Base-by-base conservation (phyloP, 176 grass and related monocot species). In the Lolium rigidum region DNA sequence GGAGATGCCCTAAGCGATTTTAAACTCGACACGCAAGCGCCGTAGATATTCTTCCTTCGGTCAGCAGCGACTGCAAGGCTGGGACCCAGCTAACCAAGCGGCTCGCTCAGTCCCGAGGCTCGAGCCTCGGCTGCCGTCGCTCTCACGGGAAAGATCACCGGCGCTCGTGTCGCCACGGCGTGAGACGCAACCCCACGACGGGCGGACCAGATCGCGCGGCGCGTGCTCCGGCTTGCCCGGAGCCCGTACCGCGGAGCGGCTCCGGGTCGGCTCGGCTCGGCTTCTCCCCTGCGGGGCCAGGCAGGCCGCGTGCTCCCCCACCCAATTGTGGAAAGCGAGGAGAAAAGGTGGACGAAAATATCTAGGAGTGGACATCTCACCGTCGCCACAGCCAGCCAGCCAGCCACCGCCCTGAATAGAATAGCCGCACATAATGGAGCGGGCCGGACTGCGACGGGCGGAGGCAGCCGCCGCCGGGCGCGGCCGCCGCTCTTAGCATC, bases 21-120 rank as follows among this genome's bases (percentile, higher is more conserved):
- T 43, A 9, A 9, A 10, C 46, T 10, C 20, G 49, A 7, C 47
- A 35, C 55, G n/a, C 44, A 35, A 2, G 26, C 77, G 1, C 10
- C 5, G 28, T 46, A 89, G 87, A 89, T 84, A 89, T 89, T 84
- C 83, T 88, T 64, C 65, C 28, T 58, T 39, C 3, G 5, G 79
- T 77, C 79, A 82, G 69, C 58, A 82, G 78, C 57, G 55, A 14
- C 13, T 7, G 48, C 55, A 10, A 31, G 7, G 4, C 59, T 54
- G 83, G 72, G 28, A 28, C 31, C 26, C 51, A 39, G 2, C 35
- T 1, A 79, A 10, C n/a, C 12, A 10, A 62, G 4, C 57, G 56
- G 56, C 77, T 78, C 17, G 10, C 20, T 22, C 76, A 6, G 10
- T 43, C 54, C 35, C 46, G 31, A 14, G 49, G 25, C 73, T 76